These are phyloP conservation scores for Phragmites australis DNA, from an alignment of 176 grass and related monocot genomes.

Conservation along the genomic window DNA sequence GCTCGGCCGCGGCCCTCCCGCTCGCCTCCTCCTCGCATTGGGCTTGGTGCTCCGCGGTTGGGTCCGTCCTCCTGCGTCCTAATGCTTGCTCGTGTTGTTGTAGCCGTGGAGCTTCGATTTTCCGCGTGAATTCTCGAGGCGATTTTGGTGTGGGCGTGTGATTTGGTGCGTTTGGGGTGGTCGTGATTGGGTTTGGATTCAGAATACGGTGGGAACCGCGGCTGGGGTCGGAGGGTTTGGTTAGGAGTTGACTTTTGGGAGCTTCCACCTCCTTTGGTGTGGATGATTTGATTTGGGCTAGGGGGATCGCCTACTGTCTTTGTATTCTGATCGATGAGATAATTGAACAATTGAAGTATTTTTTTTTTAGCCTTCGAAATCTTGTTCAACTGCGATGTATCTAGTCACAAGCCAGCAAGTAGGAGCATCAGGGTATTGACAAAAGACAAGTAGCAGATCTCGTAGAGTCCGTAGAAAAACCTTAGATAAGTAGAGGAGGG, in stretches of 20 bases:
- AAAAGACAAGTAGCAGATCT: constrained; percentile 28
- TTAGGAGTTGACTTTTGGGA: constrained; percentile 39
- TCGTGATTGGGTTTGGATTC: constrained; percentile 17
- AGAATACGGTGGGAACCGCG: not conserved
- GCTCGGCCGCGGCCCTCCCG: not conserved
- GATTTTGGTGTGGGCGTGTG: not conserved
- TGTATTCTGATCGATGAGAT: constrained; percentile 12
- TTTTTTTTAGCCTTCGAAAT: not conserved
- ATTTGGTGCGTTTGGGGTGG: constrained; percentile 21
- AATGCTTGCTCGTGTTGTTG: constrained; percentile 7
- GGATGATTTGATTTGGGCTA: constrained; percentile 13
- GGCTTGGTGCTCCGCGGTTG: not conserved
- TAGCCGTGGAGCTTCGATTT: not conserved
- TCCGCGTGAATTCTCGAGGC: constrained; percentile 1
- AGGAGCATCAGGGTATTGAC: not conserved
- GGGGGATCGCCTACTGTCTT: constrained; percentile 9
- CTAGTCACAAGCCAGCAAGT: not conserved
- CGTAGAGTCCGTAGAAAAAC: not conserved
- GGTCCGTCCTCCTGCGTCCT: not conserved
- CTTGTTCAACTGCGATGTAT: not conserved
- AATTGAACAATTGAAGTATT: not conserved
- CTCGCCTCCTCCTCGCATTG: constrained; percentile 27
- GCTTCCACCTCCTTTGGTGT: not conserved
- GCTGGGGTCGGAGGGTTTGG: constrained; percentile 17
- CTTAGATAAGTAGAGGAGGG: not conserved